These are phyloP conservation scores for Celoporthe dispersa DNA, from an alignment of 2,329 filamentous ascomycete species.

Conservation along the genomic window DNA sequence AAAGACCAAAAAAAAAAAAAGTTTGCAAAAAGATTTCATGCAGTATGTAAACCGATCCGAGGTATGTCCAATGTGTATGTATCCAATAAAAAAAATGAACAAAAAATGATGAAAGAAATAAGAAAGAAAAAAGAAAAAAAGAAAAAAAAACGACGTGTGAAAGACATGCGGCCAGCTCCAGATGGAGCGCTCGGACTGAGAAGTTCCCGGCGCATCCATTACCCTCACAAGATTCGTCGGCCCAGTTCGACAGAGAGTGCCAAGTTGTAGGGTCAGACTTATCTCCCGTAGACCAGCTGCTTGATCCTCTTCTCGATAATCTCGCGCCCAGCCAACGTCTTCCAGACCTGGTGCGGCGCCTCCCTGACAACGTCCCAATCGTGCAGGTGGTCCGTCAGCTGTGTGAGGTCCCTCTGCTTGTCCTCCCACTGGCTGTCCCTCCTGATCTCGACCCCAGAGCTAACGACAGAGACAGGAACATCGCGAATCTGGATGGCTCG, in stretches of 20 bases:
- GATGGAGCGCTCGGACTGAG: background rate
- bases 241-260: background rate
- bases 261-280: background rate
- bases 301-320: conserved; percentile 79
- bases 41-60: background rate
- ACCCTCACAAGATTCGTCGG: background rate
- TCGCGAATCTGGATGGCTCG: conserved; percentile 77
- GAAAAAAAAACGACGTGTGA: background rate
- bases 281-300: conserved; percentile 59
- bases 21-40: no score
- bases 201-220: no score
- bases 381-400: conserved; percentile 76
- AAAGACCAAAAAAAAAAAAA: no score
- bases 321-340: conserved; percentile 70
- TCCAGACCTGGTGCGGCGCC: conserved; percentile 88
- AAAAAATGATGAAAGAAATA: background rate
- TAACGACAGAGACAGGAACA: conserved; percentile 79
- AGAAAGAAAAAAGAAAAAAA: background rate
- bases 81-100: background rate
- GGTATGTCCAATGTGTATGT: background rate
- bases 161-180: background rate
- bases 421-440: conserved; percentile 74
- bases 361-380: conserved; percentile 86
- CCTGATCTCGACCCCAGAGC: conserved; percentile 74
- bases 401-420: conserved; percentile 83